A percentile compares a stretch with the other conserved stretches of the same genome.
phyloP scores from a whole-genome alignment of 2,329 filamentous ascomycete genomes.

The Aspergillus sergii region DNA sequence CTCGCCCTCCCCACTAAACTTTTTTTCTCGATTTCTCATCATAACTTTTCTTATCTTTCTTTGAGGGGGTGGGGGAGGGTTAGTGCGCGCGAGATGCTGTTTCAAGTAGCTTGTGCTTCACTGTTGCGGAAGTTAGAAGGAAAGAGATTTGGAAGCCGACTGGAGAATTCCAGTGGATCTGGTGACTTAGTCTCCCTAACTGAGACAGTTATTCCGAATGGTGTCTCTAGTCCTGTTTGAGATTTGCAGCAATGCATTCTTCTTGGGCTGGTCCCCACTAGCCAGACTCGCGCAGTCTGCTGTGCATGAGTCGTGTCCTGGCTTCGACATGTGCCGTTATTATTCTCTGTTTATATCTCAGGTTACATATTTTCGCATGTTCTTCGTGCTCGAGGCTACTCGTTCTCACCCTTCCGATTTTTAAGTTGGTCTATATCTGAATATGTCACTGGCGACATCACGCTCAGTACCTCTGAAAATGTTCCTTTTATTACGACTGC shows the following conservation, averaged over 20 bases:
- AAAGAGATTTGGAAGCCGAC: background rate
- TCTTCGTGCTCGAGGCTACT: background rate
- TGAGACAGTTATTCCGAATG: background rate
- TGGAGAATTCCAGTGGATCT: background rate
- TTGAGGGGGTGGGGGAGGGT: background rate
- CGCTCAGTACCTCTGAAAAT: background rate
- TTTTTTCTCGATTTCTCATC: background rate
- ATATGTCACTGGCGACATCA: background rate
- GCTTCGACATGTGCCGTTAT: background rate
- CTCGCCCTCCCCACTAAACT: background rate
- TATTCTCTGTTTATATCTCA: constrained; percentile 21
- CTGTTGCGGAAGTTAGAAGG: background rate
- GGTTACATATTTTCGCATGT: constrained; percentile 9
- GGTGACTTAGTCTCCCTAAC: background rate
- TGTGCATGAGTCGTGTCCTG: background rate
- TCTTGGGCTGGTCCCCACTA: background rate
- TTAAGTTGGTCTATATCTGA: background rate
- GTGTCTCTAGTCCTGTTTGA: background rate
- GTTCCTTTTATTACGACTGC: background rate
- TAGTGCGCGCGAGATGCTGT: background rate
- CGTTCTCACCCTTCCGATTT: background rate
- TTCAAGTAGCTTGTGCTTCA: background rate
- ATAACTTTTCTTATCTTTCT: constrained; percentile 8
- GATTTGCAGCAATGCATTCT: background rate
- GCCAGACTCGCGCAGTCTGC: background rate